phyloP scores from a whole-genome alignment of 1,139 yeast species.

The Yamadazyma atmosphaerica region DNA sequence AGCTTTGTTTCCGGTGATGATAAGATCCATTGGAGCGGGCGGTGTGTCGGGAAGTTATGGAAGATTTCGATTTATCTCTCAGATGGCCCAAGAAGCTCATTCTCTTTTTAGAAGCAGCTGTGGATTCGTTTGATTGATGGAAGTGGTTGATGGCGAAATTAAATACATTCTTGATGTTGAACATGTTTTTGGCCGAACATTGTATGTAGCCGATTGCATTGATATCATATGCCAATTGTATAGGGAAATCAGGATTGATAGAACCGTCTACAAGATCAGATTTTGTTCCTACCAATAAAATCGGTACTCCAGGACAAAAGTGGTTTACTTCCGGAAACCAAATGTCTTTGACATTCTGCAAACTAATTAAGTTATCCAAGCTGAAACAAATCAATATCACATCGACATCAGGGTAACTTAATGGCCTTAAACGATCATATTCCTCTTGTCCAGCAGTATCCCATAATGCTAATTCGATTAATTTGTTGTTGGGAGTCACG shows the following conservation, averaged over 20 bases:
- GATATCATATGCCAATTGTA: constrained; percentile 59
- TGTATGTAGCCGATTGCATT: constrained; percentile 79
- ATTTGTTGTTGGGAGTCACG: constrained; percentile 51
- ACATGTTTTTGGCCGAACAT: constrained; percentile 74
- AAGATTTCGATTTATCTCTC: constrained; percentile 24
- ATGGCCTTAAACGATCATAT: constrained; percentile 79
- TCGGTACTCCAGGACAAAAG: constrained; percentile 79
- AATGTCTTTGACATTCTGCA: constrained; percentile 72
- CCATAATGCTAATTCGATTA: constrained; percentile 75
- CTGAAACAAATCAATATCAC: constrained; percentile 75
- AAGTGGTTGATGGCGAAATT: constrained; percentile 48
- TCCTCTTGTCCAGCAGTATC: constrained; percentile 97
- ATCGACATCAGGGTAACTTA: constrained; percentile 82
- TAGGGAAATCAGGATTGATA: constrained; percentile 51
- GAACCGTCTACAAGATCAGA: constrained; percentile 49
- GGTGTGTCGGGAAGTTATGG: constrained; percentile 15
- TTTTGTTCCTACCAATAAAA: constrained; percentile 77
- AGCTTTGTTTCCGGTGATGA: constrained; percentile 35
- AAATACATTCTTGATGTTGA: constrained; percentile 68
- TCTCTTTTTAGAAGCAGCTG: constrained; percentile 33
- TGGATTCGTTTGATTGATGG: constrained; percentile 30
- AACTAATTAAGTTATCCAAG: constrained; percentile 60
- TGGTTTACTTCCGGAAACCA: constrained; percentile 89
- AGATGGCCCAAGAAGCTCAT: constrained; percentile 33
- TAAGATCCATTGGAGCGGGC: constrained; percentile 9